Conservation (phyloP, 208 protist species). For the Wallacemonas sp. region DNA sequence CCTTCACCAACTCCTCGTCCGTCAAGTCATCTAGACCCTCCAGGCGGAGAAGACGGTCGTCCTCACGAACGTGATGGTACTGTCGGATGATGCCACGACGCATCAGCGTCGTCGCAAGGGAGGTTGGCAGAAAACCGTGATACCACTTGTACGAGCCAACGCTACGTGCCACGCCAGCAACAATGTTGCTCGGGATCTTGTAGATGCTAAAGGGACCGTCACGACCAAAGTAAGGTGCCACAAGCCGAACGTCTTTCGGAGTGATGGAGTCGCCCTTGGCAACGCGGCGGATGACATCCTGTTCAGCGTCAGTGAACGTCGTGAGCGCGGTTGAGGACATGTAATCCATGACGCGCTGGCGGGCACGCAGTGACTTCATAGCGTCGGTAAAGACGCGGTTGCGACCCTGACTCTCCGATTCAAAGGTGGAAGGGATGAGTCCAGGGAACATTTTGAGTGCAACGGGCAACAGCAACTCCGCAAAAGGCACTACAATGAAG, state of each 20-base stretch:
- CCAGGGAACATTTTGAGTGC: conserved; percentile 96
- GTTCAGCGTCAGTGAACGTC: conserved; percentile 75
- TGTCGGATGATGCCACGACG: conserved; percentile 67
- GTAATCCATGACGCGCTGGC: conserved; percentile 84
- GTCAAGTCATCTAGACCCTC: conserved; percentile 82
- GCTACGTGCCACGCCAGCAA: conserved; percentile 57
- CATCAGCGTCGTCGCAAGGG: conserved; percentile 57
- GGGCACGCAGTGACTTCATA: conserved; percentile 77
- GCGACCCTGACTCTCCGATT: conserved; percentile 83
- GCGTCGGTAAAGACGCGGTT: conserved; percentile 75
- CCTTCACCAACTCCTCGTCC: conserved; percentile 78
- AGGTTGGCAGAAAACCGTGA: conserved; percentile 58
- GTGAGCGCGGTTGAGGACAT: conserved; percentile 79
- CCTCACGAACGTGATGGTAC: conserved; percentile 78
- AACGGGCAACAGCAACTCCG: conserved; percentile 95
- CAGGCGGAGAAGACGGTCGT: conserved; percentile 78
- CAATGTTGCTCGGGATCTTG: conserved; percentile 75
- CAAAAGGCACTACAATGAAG: conserved; percentile 96
- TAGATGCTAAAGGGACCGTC: conserved; percentile 85
- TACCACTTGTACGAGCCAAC: conserved; percentile 82
- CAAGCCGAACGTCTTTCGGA: conserved; percentile 67
- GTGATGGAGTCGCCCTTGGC: conserved; percentile 80
- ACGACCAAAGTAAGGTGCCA: conserved; percentile 72
- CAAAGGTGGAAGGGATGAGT: conserved; percentile 96
- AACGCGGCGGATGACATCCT: conserved; percentile 73